These are phyloP conservation scores for Zizania latifolia DNA, from an alignment of 176 grass and related monocot species.

Conservation along the genomic window DNA sequence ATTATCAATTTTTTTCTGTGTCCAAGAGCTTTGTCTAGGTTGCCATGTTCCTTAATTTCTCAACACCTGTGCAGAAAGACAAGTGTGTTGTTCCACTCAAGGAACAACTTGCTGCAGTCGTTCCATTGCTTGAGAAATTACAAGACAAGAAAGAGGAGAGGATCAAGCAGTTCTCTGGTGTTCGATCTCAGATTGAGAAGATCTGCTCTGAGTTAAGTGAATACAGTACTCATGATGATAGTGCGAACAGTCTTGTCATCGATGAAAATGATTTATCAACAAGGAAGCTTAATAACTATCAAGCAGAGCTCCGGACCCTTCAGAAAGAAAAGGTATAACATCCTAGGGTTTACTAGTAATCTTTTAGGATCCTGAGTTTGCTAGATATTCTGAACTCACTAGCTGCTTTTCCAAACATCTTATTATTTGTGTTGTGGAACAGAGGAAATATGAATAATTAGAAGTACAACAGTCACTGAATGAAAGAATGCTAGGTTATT, in stretches of 20 bases:
- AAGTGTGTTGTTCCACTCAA: constrained; percentile 52
- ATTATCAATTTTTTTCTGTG: no score
- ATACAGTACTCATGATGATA: constrained; percentile 17
- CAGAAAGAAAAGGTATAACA: constrained; percentile 95
- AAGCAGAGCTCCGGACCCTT: constrained; percentile 57
- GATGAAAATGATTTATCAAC: constrained; percentile 80
- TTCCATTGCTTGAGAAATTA: constrained; percentile 58
- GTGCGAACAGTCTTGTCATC: not conserved
- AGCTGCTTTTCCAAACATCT: not conserved
- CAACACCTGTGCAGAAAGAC: constrained; percentile 59
- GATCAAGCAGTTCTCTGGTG: constrained; percentile 55
- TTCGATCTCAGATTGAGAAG: constrained; percentile 70
- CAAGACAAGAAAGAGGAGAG: constrained; percentile 75
- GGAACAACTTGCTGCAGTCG: constrained; percentile 60
- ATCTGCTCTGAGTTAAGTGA: constrained; percentile 65
- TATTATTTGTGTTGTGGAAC: not conserved
- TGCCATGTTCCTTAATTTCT: not conserved
- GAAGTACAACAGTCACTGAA: not conserved
- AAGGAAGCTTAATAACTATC: constrained; percentile 65
- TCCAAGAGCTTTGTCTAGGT: not conserved
- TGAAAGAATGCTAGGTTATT: not conserved
- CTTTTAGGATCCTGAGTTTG: not conserved
- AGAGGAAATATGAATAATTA: not conserved
- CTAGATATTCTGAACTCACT: not conserved
- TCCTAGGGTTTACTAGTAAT: no score